Evolutionary conservation across 2,329 filamentous ascomycete species (phyloP), one percentile per base, ranked within the genome.

Genomic region (Stagonosporopsis chrysanthemi): DNA sequence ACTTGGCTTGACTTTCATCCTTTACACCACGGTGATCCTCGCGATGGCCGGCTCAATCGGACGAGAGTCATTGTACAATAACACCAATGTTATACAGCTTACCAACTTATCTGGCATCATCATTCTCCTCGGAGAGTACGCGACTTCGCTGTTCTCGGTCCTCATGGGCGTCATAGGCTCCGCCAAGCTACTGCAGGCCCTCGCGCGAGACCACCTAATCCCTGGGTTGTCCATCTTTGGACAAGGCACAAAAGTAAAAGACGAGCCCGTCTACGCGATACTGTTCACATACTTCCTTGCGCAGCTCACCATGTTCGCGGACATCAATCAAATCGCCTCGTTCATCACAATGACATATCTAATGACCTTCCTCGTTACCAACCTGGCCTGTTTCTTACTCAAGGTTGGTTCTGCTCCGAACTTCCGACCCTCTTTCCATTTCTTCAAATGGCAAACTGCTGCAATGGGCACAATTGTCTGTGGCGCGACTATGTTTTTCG

Each of bases 331-430:
- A 70, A 96, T 96, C 66, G 92, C 92, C 6, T 94, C 91, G 0
- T 87, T 96, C 55, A 91, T 96, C 42, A 94, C 92, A 2, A 96
- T 96, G 90, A 90, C 90, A 26, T 96, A 95, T 71, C 86, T 95
- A 69, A 94, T 96, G 89, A 96, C 92, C 0, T 96, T 96, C 69
- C 85, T 96, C 47, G 90, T 94, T 38, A 95, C 91, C 76, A 96
- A 96, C 63, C 77, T 96, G 8, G 92, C 92, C 6, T 96, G 91
- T 65, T 96, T 96, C 67, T 79, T 96, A 1, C 82, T 96, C 52
- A 94, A 94, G 73, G 89, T 96, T 54, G 89, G 91, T 1, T 94
- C 92, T 0, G 92, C 92, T 0, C 92, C 92, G 4, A 96, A 96
- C 71, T 96, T 96, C 66, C 83, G 92, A 23, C 92, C 92, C 0